Base-by-base conservation (phyloP, 305 asterid genomes). In the Coffea humblotiana region DNA sequence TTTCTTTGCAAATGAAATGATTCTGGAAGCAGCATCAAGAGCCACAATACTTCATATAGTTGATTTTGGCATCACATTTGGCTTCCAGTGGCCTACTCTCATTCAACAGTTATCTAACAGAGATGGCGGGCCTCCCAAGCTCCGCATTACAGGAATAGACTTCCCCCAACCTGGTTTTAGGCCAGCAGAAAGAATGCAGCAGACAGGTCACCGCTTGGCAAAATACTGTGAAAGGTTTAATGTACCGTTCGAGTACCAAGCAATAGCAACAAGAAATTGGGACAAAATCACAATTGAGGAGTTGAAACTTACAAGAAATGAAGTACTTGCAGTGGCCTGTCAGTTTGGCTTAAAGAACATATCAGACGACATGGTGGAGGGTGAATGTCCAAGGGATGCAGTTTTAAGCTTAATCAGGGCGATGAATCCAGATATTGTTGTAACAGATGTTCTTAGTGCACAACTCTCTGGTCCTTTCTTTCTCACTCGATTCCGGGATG, bases 51-150 rank as follows among this genome's bases (percentile, higher is more conserved):
- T 85, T 4, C 86, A 85, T 25, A 75, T 85, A n/a, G 72, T 82
- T 66, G 88, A 85, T 82, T 85, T 82, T 70, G 84, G 88, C 2
- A 85, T 85, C 14, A 12, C 19, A 14, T 80, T 77, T 37, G 88
- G 88, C 52, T 82, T 85, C 83, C 84, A 82, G 47, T 85, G 88
- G 88, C 86, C 88, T 13, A 77, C 75, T 60, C 77, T 85, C 29
- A 85, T 85, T 63, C 82, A 82, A 49, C 78, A 51, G 49, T 81
- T 85, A 0, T 80, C 84, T 27, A 27, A 11, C 0, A 77, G 74
- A 18, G 77, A 70, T 29, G 84, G 83, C 56, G 82, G 86, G 1
- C 84, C 86, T 15, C 86, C 83, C 32, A 82, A 80, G 72, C 81
- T 85, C 18, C 74, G 86, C 8, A 74, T 85, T 29, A 79, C 88